Evolutionary conservation across 2,329 filamentous ascomycete species (phyloP), one percentile per base, ranked within the genome.

Genomic region (Colletotrichum coccodes): DNA sequence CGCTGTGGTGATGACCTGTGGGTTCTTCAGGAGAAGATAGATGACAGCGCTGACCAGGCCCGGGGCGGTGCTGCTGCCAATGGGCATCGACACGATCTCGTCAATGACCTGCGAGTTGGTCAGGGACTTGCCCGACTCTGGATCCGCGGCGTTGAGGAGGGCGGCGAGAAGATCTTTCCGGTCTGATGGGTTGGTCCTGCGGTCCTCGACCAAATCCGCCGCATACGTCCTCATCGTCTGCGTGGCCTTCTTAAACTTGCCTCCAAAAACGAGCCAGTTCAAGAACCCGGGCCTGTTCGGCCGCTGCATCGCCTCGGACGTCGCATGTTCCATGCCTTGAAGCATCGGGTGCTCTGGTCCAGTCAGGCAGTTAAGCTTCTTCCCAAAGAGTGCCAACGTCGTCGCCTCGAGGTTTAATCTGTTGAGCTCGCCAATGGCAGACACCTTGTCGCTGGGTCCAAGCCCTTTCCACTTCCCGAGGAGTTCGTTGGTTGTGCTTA

Each of bases 1-100:
- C 0, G 87, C 88, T 40, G 78, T 80, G 36, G 76, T 73, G n/a
- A 88, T 77, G 1, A 79, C 81, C 0, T 80, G 75, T 0, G 87
- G 87, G 73, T 86, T 86, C 76, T 84, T 83, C 1, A 86, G 71
- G 3, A 90, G 79, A 58, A 86, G 83, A 71, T 86, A 84, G 68
- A 89, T 84, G 9, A 80, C 78, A 8, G 78, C 81, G 70, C 77
- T 80, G 69, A 86, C 74, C 73, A 81, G 78, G 67, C 82, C 84
- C 2, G 84, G 84, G 4, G 84, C 82, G 0, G 85, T 87, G 74
- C 81, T 84, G 76, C 81, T 85, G 4, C 86, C 88, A 59, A 90
- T 89, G 46, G 91, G 85, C 82, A 93, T 91, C 3, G 87, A 86
- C 60, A 92, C 87, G 72, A 93, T 89, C 76, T 93, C 91, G 76